Conservation (phyloP, 441 rosid species). For the Eutrema salsugineum region DNA sequence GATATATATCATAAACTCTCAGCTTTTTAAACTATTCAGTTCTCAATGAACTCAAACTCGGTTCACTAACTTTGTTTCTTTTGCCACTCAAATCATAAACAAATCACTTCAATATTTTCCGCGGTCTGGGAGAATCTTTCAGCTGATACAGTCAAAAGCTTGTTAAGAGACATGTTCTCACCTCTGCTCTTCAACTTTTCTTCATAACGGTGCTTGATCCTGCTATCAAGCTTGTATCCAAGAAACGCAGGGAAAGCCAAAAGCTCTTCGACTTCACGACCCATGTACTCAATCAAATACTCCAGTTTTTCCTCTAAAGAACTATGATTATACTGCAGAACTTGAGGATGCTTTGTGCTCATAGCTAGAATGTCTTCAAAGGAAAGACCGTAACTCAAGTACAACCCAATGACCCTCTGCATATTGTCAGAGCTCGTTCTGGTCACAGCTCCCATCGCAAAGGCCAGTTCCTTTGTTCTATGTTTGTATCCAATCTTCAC, state of each 20-base stretch:
- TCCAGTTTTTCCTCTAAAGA: constrained; percentile 69
- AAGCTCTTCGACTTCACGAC: constrained; percentile 63
- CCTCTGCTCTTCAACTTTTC: constrained; percentile 54
- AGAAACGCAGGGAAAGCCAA: constrained; percentile 78
- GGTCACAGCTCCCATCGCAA: constrained; percentile 69
- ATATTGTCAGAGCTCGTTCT: constrained; percentile 73
- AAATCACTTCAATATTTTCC: constrained; percentile 22
- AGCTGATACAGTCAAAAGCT: constrained; percentile 59
- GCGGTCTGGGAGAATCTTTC: constrained; percentile 43
- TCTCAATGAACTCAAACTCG: neutral
- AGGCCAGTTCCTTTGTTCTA: constrained; percentile 56
- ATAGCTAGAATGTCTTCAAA: constrained; percentile 50
- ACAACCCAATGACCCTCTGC: constrained; percentile 70
- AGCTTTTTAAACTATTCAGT: neutral
- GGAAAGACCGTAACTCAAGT: constrained; percentile 59
- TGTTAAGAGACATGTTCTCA: constrained; percentile 68
- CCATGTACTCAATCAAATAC: constrained; percentile 69
- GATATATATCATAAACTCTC: neutral
- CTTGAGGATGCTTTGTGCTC: constrained; percentile 84
- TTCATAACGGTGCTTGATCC: constrained; percentile 77
- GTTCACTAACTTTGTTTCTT: neutral
- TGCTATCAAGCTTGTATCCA: constrained; percentile 67
- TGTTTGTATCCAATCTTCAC: constrained; percentile 67
- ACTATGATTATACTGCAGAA: constrained; percentile 54
- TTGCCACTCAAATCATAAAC: constrained; percentile 29